Base-by-base conservation (phyloP, 495 filamentous ascomycete species). In the Margaritispora aquatica region DNA sequence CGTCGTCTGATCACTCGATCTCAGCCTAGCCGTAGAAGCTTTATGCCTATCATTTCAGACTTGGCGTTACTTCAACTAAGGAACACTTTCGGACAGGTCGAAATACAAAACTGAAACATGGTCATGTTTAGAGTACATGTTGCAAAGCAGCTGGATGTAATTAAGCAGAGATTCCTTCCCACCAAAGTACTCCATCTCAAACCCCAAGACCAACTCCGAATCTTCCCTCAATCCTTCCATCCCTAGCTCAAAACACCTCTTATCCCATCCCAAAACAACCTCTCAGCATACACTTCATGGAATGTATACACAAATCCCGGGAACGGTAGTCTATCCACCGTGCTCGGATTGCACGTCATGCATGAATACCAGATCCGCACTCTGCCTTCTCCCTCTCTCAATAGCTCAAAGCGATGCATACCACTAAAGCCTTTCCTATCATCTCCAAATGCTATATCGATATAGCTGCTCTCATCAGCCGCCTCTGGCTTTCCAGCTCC, bases 221-320 rank as follows among this genome's bases (percentile, higher is more conserved):
- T n/a, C n/a, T n/a, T n/a, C n/a, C n/a, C 29, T 44, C 38, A 44
- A 10, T 3, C 17, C 38, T 20, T 24, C 50, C 55, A 50, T 22
- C 1, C 31, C 10, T n/a, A n/a, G n/a, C 47, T 58, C 57, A 64
- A 50, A 36, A 64, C 61, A n/a, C 52, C 57, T 46, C 52, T 41
- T 15, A 64, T 48, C 1, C 61, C 61, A 55, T 64, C 61, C 22
- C 51, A 50, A 46, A 64, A 64, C 26, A 64, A 46, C 29, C 58
- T 22, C 23, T 52, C 21, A 17, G 61, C 52, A 52, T 64, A 64
- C 13, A 60, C 44, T 5, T 55, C 21, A 64, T 64, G 61, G 23
- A 64, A 64, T 15, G 5, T 11, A 26, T 26, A 41, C 11, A 64
- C 23, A 50, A 47, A 60, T 1, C 2, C 19, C 27, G 51, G 60